Base-by-base conservation (phyloP, 352 stramenopile species). In the Lagenidium sp. region DNA sequence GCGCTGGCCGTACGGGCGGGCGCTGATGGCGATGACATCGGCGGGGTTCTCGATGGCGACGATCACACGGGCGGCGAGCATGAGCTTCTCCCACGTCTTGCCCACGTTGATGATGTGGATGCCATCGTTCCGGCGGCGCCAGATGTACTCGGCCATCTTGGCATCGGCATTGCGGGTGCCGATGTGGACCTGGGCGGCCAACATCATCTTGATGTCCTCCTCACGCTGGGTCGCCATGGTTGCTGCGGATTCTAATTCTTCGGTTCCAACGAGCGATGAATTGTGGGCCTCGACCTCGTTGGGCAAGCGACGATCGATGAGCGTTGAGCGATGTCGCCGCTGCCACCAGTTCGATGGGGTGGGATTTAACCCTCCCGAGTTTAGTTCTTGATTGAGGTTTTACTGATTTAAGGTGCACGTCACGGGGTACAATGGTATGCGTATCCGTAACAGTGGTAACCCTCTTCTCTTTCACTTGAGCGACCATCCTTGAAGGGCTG, bases 161-260 rank as follows among this genome's bases (percentile, higher is more conserved):
- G 81, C 90, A 68, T 99, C 96, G 50, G 89, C 95, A 90, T 99
- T 99, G 67, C 87, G 94, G 58, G 97, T 99, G 63, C 97, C 97
- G 68, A 98, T 98, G 83, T 99, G 97, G 53, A 98, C 94, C 82
- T 98, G 91, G 48, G 97, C 97, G 67, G 94, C 95, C 69, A 99
- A 85, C 95, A 99, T 98, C 88, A 98, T 98, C 79, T 99, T 97
- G 80, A 99, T 98, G 80, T 99, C 97, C 70, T 99, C 95, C 81
- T 99, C 97, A 73, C 81, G 81, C 68, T 94, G 81, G 42, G 81
- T 83, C 52, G 75, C 70, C 81, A 91, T 90, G 56, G 60, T 65
- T 78, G 63, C 56, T 57, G 28, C 28, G 8, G 28, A 15, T 32
- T 64, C 56, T 22, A 44, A 52, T 28, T 55, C 42, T 53, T 67